Percentiles rank a stretch among this genome's conserved stretches.
Conservation (phyloP, 2,329 filamentous ascomycete genomes). For the Nothopassalora personata region DNA sequence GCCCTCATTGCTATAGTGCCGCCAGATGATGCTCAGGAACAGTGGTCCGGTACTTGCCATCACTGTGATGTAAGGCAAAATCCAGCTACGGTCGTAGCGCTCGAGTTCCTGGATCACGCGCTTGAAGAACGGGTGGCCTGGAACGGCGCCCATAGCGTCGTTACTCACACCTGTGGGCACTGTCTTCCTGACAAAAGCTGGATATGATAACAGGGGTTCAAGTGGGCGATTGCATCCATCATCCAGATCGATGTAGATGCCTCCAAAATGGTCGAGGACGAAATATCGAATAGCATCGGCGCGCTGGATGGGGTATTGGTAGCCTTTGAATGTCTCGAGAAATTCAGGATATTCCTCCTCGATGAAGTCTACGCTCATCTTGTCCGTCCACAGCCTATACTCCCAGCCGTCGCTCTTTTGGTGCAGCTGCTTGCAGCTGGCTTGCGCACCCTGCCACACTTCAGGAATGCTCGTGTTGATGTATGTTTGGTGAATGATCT, state of each 20-base stretch:
- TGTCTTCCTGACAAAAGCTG: conserved; percentile 66
- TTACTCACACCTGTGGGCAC: conserved; percentile 74
- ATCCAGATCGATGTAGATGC: conserved; percentile 77
- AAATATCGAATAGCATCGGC: conserved; percentile 76
- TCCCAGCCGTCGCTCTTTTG: conserved; percentile 52
- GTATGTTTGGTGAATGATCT: conserved; percentile 75
- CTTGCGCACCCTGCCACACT: conserved; percentile 60
- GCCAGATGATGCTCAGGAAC: conserved; percentile 70
- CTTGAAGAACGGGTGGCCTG: conserved; percentile 69
- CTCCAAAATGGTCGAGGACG: conserved; percentile 68
- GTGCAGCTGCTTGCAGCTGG: conserved; percentile 63
- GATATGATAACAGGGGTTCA: conserved; percentile 60
- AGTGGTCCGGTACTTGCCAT: conserved; percentile 75
- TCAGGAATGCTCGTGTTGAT: conserved; percentile 63
- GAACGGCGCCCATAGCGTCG: conserved; percentile 70
- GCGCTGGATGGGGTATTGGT: conserved; percentile 69
- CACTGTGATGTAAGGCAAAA: conserved; percentile 67
- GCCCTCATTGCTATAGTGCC: conserved; percentile 60
- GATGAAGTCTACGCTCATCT: conserved; percentile 65
- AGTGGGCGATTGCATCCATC: conserved; percentile 62
- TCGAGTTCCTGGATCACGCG: conserved; percentile 63
- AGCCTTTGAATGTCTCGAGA: conserved; percentile 63
- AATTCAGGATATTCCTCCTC: conserved; percentile 69
- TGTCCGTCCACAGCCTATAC: conserved; percentile 78
- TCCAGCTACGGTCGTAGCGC: conserved; percentile 63